Percentiles rank a stretch among this genome's conserved stretches.
Conservation (phyloP, 1,284 basidiomycete genomes). For the Fomitiporia mediterranea region DNA sequence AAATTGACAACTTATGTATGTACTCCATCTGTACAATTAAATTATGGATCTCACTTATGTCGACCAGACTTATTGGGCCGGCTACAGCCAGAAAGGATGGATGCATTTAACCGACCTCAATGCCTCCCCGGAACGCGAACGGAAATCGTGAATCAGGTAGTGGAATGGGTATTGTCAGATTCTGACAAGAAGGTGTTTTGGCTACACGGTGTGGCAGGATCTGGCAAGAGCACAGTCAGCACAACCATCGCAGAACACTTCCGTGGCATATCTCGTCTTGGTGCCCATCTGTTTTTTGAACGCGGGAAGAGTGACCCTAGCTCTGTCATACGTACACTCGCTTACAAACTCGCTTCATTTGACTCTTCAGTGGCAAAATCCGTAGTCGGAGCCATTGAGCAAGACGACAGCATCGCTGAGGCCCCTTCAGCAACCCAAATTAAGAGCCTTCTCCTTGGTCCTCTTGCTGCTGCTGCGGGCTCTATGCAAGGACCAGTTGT, state of each 20-base stretch:
- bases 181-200: no score
- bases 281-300: conserved; percentile 22
- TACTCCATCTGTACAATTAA: background rate
- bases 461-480: conserved; percentile 21
- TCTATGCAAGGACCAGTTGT: conserved; percentile 26
- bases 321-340: no score
- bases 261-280: no score
- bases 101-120: background rate
- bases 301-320: conserved; percentile 9
- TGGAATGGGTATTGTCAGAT: background rate
- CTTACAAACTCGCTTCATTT: background rate
- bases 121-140: no score
- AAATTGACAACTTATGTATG: background rate
- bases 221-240: no score
- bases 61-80: background rate
- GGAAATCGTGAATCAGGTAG: background rate
- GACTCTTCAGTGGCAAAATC: background rate
- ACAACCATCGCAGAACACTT: conserved; percentile 11
- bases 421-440: conserved; percentile 26
- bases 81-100: background rate
- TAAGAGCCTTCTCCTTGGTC: conserved; percentile 28
- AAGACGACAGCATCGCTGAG: conserved; percentile 5
- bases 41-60: background rate
- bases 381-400: background rate
- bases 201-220: no score